phyloP scores from a whole-genome alignment of 1,139 yeast species.

The Diutina mesorugosa region DNA sequence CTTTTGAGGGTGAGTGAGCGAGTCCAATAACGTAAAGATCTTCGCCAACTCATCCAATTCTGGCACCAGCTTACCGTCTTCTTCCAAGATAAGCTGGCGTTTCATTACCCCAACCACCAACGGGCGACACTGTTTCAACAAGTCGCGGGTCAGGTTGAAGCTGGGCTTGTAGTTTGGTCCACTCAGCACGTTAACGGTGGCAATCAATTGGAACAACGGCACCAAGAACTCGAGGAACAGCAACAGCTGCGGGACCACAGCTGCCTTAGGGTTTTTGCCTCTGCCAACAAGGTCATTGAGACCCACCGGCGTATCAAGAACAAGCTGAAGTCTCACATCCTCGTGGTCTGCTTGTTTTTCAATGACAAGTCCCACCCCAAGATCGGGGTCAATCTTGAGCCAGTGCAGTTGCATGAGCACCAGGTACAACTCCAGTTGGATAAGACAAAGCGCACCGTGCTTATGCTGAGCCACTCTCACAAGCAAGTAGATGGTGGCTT shows the following conservation, averaged over 20 bases:
- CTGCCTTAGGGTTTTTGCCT: background rate
- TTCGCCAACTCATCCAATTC: conserved; percentile 38
- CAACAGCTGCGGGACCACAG: conserved; percentile 9
- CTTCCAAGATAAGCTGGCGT: conserved; percentile 40
- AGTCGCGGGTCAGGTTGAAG: conserved; percentile 37
- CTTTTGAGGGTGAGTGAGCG: conserved; percentile 15
- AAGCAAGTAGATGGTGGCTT: conserved; percentile 55
- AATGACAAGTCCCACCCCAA: conserved; percentile 42
- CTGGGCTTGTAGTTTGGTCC: conserved; percentile 68
- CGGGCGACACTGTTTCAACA: conserved; percentile 41
- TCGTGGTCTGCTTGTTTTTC: background rate
- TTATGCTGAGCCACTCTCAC: conserved; percentile 67
- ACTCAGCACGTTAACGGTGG: conserved; percentile 58
- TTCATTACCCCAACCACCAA: conserved; percentile 59
- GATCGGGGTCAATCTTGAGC: conserved; percentile 63
- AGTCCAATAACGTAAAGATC: conserved; percentile 42
- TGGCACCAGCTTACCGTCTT: conserved; percentile 8
- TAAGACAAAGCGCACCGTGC: conserved; percentile 61
- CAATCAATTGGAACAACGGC: conserved; percentile 67
- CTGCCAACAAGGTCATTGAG: background rate
- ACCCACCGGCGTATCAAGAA: background rate
- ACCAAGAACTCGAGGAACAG: conserved; percentile 58
- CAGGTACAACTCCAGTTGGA: conserved; percentile 63
- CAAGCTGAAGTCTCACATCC: background rate
- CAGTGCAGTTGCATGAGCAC: conserved; percentile 46